Base-by-base conservation (phyloP, 1,284 basidiomycete genomes). In the Sporisorium iseilematis-ciliati region DNA sequence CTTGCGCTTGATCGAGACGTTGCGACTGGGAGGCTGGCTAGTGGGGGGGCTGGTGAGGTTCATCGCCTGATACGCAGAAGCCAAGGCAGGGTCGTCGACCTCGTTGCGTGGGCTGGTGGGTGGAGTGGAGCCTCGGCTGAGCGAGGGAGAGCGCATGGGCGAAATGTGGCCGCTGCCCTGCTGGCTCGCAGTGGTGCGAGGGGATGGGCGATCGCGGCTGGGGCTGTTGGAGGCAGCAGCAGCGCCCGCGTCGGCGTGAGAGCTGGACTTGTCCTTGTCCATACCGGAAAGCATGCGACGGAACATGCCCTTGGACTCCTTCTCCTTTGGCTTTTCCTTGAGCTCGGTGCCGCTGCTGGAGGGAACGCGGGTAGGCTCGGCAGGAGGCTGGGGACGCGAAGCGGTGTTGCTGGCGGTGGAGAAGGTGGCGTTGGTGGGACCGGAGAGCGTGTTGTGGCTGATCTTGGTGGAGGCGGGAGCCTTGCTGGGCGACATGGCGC, bases 231-330 rank as follows among this genome's bases (percentile, higher is more conserved):
- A 23, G 29, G 48, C 58, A 29, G 43, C 41, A 41, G 35, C 55
- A 14, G 43, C 46, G 23, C 52, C 42, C 7, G 40, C 42, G 18
- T 65, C 53, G 53, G 41, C 49, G 35, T 66, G 35, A 14, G 35
- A 38, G 35, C 35, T 61, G 62, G 68, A 65, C 59, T 77, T 71
- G 56, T 65, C 62, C 21, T 54, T 62, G 18, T 55, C 52, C 18
- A 65, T 66, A 25, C 78, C 72, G 10, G 81, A 81, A 7, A 84
- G 77, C 82, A 84, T 84, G 45, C 82, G 71, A 18, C 80, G 74
- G 51, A 84, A 66, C 59, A 83, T 83, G 56, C 80, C 80, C 51
- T 78, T 76, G 53, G 65, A 53, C 20, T 82, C 80, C 49, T 80
- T 78, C 23, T 75, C 77, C 49, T 81, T 83, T 33, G 62, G 71